Evolutionary conservation across 2,329 filamentous ascomycete genomes (phyloP).

Genomic region (Triangularia setosa): DNA sequence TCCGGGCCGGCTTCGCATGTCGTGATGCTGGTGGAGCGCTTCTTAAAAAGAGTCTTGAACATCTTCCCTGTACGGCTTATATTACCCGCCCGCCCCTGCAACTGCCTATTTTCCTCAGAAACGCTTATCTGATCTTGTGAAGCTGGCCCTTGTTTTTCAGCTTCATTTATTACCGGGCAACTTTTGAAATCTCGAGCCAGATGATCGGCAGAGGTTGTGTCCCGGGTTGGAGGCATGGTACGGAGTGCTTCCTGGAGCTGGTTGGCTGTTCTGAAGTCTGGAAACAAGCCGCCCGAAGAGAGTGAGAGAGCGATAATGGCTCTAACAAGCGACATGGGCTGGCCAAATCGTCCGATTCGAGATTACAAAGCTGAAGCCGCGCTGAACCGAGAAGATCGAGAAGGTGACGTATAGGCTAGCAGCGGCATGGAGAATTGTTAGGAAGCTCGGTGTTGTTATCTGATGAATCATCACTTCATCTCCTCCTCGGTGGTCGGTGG

Average conservation of each 20-base stretch:
- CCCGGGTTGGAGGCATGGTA: neutral
- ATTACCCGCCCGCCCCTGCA: slow-evolving; percentile 10
- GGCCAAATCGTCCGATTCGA: neutral
- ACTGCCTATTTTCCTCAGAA: neutral
- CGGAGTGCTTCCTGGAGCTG: neutral
- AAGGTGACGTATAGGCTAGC: neutral
- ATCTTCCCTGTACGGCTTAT: slow-evolving; percentile 4
- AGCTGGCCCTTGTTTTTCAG: neutral
- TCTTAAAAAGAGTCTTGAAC: slow-evolving; percentile 1
- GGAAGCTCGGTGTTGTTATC: neutral
- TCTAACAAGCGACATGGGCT: neutral
- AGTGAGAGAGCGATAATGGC: neutral
- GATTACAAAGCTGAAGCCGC: neutral
- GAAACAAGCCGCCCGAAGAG: neutral
- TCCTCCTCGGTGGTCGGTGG: neutral
- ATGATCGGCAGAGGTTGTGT: neutral
- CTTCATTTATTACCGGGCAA: neutral
- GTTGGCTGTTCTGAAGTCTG: neutral
- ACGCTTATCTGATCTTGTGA: neutral
- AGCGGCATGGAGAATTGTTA: neutral
- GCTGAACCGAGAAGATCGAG: neutral
- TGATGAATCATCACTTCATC: slow-evolving; percentile 6
- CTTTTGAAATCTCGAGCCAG: neutral
- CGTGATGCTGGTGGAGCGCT: slow-evolving; percentile 3
- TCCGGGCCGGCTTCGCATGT: slow-evolving; percentile 24